These are phyloP conservation scores for Cryptococcus amylolentus DNA, from an alignment of 1,284 basidiomycete genomes.

Conservation along the genomic window DNA sequence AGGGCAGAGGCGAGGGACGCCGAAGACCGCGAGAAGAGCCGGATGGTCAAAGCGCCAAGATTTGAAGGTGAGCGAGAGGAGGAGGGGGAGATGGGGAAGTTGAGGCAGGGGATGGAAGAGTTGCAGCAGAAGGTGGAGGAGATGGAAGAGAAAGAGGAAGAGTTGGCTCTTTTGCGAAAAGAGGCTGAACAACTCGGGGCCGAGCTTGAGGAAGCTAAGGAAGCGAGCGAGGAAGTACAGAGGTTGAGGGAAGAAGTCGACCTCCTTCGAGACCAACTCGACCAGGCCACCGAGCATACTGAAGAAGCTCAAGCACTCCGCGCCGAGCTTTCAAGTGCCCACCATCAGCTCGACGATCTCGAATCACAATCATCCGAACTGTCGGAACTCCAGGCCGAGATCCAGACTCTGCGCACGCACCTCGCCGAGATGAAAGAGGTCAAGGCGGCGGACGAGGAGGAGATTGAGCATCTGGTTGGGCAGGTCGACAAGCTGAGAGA, in stretches of 20 bases:
- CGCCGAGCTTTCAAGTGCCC: slow-evolving; percentile 11
- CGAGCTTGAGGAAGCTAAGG: slow-evolving; percentile 4
- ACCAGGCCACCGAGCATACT: neutral
- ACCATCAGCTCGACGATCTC: slow-evolving; percentile 7
- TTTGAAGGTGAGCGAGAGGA: neutral
- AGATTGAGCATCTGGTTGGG: slow-evolving; percentile 15
- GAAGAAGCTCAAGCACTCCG: slow-evolving; percentile 9
- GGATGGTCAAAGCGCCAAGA: slow-evolving; percentile 3
- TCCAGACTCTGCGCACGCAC: slow-evolving; percentile 5
- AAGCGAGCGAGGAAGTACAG: slow-evolving; percentile 1
- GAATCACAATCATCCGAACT: neutral
- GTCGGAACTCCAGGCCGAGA: slow-evolving; percentile 1
- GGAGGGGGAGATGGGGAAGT: too few relatives aligned
- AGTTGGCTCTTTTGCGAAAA: neutral
- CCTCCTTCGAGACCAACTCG: neutral
- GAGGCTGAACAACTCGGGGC: slow-evolving; percentile 12
- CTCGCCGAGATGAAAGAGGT: slow-evolving; percentile 15
- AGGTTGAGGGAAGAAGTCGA: slow-evolving; percentile 1
- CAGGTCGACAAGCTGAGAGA: slow-evolving; percentile 16
- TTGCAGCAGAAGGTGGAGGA: neutral
- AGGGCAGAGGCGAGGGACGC: neutral
- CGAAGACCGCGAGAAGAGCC: slow-evolving; percentile 13
- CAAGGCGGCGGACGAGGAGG: slow-evolving; percentile 23
- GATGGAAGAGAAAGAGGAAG: slow-evolving; percentile 5
- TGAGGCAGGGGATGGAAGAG: neutral